Conservation (phyloP, 805 yeast species). For the Saccharomycopsis sp. region DNA sequence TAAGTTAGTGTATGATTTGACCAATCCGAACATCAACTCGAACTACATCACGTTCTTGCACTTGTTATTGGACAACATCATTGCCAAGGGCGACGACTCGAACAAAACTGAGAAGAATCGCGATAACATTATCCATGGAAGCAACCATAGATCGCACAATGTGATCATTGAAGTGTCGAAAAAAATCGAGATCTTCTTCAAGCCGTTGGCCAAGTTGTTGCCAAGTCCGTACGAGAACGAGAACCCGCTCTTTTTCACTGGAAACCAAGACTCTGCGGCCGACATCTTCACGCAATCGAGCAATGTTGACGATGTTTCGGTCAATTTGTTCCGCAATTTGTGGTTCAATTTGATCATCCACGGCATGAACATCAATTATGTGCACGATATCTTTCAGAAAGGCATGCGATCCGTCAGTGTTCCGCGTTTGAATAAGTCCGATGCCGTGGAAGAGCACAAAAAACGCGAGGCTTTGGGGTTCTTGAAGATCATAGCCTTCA, state of each 20-base stretch:
- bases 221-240: slow-evolving; percentile 44
- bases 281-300: slow-evolving; percentile 19
- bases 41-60: slow-evolving; percentile 51
- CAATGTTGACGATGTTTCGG: slow-evolving; percentile 38
- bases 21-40: slow-evolving; percentile 32
- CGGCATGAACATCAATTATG: slow-evolving; percentile 59
- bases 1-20: slow-evolving; percentile 11
- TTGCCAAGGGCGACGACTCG: slow-evolving; percentile 72
- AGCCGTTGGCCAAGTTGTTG: slow-evolving; percentile 68
- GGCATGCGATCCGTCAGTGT: neutral
- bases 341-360: slow-evolving; percentile 95
- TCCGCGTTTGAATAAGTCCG: neutral
- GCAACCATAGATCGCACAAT: slow-evolving; percentile 72
- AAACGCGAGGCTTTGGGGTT: slow-evolving; percentile 21
- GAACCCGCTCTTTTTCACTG: slow-evolving; percentile 33
- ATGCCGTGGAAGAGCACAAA: neutral
- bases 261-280: slow-evolving; percentile 21
- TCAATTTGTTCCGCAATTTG: slow-evolving; percentile 68
- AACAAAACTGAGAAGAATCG: slow-evolving; percentile 27
- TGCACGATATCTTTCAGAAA: neutral
- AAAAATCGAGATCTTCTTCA: slow-evolving; percentile 55
- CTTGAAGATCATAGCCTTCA: slow-evolving; percentile 65
- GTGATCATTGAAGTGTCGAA: slow-evolving; percentile 67
- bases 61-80: slow-evolving; percentile 60
- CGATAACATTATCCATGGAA: slow-evolving; percentile 26